These are phyloP conservation scores for Austroboletus eburneus DNA, from an alignment of 768 basidiomycete species.

Conservation along the genomic window DNA sequence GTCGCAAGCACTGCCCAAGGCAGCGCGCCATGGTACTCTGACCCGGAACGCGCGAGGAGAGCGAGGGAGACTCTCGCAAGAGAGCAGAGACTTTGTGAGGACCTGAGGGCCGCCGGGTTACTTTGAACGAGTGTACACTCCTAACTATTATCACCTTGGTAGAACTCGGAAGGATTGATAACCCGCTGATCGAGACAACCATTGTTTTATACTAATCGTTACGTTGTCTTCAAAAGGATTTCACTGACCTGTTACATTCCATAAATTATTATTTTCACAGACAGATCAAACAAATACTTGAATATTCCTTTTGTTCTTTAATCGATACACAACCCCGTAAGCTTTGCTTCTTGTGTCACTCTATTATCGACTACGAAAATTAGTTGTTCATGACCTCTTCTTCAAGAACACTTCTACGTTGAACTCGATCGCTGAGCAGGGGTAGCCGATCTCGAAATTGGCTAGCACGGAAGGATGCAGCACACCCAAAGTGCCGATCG, in stretches of 20 bases:
- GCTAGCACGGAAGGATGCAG: conserved; percentile 88
- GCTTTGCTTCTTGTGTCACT: neutral
- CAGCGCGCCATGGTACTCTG: conserved; percentile 33
- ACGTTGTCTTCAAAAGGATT: neutral
- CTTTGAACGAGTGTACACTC: conserved; percentile 34
- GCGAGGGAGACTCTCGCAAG: conserved; percentile 45
- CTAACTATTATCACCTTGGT: conserved; percentile 1
- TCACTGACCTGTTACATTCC: conserved; percentile 11
- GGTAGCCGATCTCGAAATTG: conserved; percentile 92
- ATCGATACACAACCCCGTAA: neutral
- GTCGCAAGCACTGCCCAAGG: conserved; percentile 29
- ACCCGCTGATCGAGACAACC: neutral
- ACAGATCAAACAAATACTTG: neutral
- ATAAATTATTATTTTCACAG: conserved; percentile 3
- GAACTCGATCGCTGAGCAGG: conserved; percentile 94
- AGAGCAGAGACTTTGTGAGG: conserved; percentile 55
- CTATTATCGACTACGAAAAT: conserved; percentile 1
- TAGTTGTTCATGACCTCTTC: conserved; percentile 26
- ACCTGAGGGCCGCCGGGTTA: conserved; percentile 62
- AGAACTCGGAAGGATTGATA: neutral
- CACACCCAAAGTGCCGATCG: conserved; percentile 88
- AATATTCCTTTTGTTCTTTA: no score
- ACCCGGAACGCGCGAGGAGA: conserved; percentile 40
- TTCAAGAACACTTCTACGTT: conserved; percentile 93
- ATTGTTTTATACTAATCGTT: conserved; percentile 21